Evolutionary conservation across 2,329 filamentous ascomycete genomes (phyloP).

Genomic region (Malbranchea zuffiana): DNA sequence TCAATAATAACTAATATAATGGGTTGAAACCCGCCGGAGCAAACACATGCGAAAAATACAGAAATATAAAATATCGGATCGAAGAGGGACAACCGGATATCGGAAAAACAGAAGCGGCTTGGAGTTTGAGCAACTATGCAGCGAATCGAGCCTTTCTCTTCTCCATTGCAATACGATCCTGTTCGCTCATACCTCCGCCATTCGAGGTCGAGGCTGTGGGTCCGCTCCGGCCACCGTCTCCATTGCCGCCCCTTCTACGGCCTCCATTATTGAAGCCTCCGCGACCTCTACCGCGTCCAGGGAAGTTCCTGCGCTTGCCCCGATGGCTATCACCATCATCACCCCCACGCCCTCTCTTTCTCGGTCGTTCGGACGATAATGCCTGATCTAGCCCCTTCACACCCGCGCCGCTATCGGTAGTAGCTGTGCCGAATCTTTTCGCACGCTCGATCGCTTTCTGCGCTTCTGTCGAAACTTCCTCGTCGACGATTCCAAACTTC

Average conservation of each 20-base stretch:
- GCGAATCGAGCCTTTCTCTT: slow-evolving; percentile 40
- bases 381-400: slow-evolving; percentile 38
- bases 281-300: slow-evolving; percentile 17
- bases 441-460: slow-evolving; percentile 37
- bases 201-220: slow-evolving; percentile 2
- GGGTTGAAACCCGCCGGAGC: too few species aligned
- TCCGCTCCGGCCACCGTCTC: slow-evolving; percentile 19
- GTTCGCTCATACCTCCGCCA: slow-evolving; percentile 27
- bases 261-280: slow-evolving; percentile 14
- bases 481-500: slow-evolving; percentile 39
- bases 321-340: slow-evolving; percentile 28
- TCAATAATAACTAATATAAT: too few species aligned
- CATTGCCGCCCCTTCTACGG: slow-evolving; percentile 13
- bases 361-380: slow-evolving; percentile 31
- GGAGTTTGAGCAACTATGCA: background rate
- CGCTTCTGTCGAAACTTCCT: slow-evolving; percentile 31
- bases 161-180: slow-evolving; percentile 35
- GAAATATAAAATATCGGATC: too few species aligned
- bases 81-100: too few species aligned
- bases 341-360: slow-evolving; percentile 31
- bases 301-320: slow-evolving; percentile 32
- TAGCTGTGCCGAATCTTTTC: slow-evolving; percentile 35
- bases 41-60: too few species aligned
- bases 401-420: slow-evolving; percentile 17
- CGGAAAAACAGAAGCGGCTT: too few species aligned